Evolutionary conservation across 1,284 basidiomycete species (phyloP).

Genomic region (Cutaneotrichosporon sp.): DNA sequence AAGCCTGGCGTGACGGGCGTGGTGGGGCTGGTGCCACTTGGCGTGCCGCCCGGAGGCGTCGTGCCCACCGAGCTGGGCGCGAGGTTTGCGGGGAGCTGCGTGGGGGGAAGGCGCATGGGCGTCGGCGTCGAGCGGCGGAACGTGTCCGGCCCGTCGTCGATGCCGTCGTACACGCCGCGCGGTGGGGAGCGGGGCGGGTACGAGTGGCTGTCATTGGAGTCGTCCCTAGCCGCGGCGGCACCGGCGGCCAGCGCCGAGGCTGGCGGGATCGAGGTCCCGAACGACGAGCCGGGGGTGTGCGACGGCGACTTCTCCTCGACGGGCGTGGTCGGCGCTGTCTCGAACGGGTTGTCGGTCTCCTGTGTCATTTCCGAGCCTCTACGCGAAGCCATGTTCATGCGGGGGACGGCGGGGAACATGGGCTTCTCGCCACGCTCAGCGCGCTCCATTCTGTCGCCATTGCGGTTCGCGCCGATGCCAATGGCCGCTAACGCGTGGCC

Average conservation of each 20-base stretch:
- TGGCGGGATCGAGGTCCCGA: conserved; percentile 6
- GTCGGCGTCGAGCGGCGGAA: conserved; percentile 3
- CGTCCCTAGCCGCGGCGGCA: neutral
- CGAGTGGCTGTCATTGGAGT: neutral
- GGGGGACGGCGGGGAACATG: neutral
- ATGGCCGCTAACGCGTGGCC: neutral
- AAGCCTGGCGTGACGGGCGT: conserved; percentile 14
- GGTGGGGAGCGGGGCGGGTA: conserved; percentile 1
- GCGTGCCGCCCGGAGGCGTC: neutral
- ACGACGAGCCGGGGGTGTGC: conserved; percentile 13
- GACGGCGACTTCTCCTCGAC: conserved; percentile 11
- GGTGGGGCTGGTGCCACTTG: conserved; percentile 2
- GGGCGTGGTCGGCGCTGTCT: conserved; percentile 23
- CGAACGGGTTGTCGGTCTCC: conserved; percentile 19
- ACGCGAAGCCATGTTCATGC: neutral
- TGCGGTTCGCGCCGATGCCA: neutral
- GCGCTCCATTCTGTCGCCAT: neutral
- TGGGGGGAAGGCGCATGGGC: conserved; percentile 1
- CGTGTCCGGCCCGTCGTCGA: neutral
- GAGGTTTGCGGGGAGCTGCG: neutral
- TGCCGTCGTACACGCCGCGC: neutral
- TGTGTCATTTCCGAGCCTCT: neutral
- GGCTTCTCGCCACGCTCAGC: conserved; percentile 2
- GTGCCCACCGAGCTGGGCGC: neutral
- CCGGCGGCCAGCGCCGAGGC: conserved; percentile 6